Evolutionary conservation across 768 basidiomycete genomes (phyloP).

Genomic region (Floccularia luteovirens): DNA sequence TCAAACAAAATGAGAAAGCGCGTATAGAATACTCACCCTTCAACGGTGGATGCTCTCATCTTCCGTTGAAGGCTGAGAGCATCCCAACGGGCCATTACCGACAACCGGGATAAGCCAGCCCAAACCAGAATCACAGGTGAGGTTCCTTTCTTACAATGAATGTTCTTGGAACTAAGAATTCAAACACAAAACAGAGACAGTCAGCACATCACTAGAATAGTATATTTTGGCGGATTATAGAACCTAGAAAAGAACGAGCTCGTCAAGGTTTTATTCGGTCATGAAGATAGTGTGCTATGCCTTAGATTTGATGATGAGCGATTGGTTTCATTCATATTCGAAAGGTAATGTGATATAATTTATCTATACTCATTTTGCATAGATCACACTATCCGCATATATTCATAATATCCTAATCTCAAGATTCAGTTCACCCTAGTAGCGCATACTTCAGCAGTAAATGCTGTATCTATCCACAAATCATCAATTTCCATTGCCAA

Average conservation of each 20-base stretch:
- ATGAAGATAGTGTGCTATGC: constrained; percentile 74
- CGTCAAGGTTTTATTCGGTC: constrained; percentile 55
- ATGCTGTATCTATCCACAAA: constrained; percentile 63
- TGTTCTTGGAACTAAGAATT: too few relatives aligned
- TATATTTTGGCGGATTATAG: too few relatives aligned
- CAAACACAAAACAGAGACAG: too few relatives aligned
- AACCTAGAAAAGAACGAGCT: constrained; percentile 44
- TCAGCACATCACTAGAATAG: too few relatives aligned
- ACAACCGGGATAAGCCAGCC: too few relatives aligned
- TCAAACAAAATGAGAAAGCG: too few relatives aligned
- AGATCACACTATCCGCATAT: constrained; percentile 73
- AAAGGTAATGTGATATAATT: constrained; percentile 43
- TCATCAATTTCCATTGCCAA: constrained; percentile 14
- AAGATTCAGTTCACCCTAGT: constrained; percentile 49
- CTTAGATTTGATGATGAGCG: constrained; percentile 59
- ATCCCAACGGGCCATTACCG: too few relatives aligned
- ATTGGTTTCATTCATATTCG: constrained; percentile 74
- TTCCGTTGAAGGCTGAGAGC: too few relatives aligned
- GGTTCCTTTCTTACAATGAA: too few relatives aligned
- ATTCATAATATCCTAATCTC: constrained; percentile 61
- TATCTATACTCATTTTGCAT: constrained; percentile 5
- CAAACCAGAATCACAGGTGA: too few relatives aligned
- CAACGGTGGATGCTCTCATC: too few relatives aligned
- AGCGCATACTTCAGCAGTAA: constrained; percentile 75
- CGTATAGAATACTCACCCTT: too few relatives aligned